Conservation (phyloP, 2,329 filamentous ascomycete genomes). For the Colletotrichum incanum region DNA sequence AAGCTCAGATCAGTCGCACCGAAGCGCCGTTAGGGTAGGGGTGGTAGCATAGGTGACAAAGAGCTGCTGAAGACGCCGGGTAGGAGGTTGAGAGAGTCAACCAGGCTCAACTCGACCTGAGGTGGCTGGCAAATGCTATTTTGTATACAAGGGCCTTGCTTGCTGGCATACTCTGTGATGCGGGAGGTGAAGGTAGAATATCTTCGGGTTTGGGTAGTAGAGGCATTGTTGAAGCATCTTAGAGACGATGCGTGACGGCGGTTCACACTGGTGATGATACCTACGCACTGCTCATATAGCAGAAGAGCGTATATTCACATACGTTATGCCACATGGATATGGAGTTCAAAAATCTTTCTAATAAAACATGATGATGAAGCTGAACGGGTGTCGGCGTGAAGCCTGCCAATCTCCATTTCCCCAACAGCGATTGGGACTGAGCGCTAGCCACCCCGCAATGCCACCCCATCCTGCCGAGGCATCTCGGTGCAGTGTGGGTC, state of each 20-base stretch:
- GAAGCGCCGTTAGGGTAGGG: conserved; percentile 41
- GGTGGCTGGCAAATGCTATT: background rate
- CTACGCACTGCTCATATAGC: conserved; percentile 8
- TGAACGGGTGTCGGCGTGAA: background rate
- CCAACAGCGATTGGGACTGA: background rate
- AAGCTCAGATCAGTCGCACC: conserved; percentile 63
- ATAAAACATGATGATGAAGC: background rate
- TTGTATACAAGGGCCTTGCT: background rate
- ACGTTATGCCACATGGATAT: background rate
- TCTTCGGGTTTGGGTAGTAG: no score
- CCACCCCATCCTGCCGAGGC: conserved; percentile 38
- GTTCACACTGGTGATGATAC: conserved; percentile 18
- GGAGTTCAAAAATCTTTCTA: conserved; percentile 13
- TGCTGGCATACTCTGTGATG: background rate
- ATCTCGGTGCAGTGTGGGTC: conserved; percentile 43
- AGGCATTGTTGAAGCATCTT: background rate
- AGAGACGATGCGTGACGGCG: conserved; percentile 1
- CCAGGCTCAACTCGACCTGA: background rate
- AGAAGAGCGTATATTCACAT: conserved; percentile 6
- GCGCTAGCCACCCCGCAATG: conserved; percentile 39
- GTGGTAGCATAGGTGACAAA: conserved; percentile 6
- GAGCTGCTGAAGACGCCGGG: conserved; percentile 7
- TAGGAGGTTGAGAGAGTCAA: background rate
- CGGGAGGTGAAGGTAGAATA: background rate
- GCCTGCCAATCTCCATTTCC: background rate